Base-by-base conservation (phyloP, 2,329 filamentous ascomycete genomes). In the Beauveria australis region DNA sequence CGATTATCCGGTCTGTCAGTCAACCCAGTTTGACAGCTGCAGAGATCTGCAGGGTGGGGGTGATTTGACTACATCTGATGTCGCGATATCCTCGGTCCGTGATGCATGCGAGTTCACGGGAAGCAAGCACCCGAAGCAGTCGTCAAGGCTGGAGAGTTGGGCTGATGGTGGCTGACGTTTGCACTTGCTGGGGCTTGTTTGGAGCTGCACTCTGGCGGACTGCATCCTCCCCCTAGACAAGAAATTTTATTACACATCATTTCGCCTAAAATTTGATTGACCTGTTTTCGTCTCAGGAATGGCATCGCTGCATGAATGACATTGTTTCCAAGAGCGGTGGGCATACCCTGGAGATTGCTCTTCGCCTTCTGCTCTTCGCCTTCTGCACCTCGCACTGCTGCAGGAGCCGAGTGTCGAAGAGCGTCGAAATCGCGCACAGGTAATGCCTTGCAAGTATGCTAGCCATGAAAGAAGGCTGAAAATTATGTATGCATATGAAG, bases 291-390 rank as follows among this genome's bases (percentile, higher is more conserved):
- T 48, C 28, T 37, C 37, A 43, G 28, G n/a, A 47, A 33, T 22
- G n/a, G 5, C 16, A 53, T 59, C 26, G 26, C 56, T 53, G 48
- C 57, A 59, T 59, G 56, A 59, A 53, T 43, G 12, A 5, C 10
- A 30, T 28, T 40, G 55, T 59, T 47, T 59, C 14, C 40, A 52
- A 22, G 22, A 37, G 33, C 7, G 18, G 33, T n/a, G 37, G n/a
- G 22, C 26, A 14, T 59, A 59, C 47, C 46, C 48, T 52, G 19
- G 6, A 53, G 24, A 7, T 18, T 18, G 26, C 33, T 3, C 3
- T 18, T 12, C 53, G 19, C 40, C 16, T 19, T 24, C 41, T 53
- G 33, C 22, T 3, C 3, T 18, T 12, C 53, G 19, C 40, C 16
- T 19, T 24, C 41, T 53, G 33, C 22, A 12, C 37, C 6, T 9